These are phyloP conservation scores for Penicillium sp. DNA, from an alignment of 2,329 filamentous ascomycete species.

Conservation along the genomic window DNA sequence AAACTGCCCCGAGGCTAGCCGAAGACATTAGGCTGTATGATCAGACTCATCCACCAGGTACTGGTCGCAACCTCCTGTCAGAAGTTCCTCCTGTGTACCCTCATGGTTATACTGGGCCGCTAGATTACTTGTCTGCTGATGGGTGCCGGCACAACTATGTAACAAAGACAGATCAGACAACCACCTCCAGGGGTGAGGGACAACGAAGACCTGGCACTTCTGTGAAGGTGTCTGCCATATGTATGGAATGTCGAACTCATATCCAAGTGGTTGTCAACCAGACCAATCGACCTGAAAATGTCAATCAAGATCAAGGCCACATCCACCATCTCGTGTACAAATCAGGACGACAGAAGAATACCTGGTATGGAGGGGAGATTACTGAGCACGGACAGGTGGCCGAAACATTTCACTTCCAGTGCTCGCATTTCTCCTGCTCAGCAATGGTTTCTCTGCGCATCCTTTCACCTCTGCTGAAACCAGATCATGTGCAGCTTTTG, in stretches of 20 bases:
- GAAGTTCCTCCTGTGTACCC: constrained; percentile 52
- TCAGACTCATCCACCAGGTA: constrained; percentile 38
- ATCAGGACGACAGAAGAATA: constrained; percentile 29
- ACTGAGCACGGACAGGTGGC: constrained; percentile 30
- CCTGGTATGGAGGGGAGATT: constrained; percentile 15
- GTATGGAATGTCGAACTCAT: constrained; percentile 57
- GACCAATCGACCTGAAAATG: no score
- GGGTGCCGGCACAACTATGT: constrained; percentile 58
- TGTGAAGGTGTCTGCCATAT: constrained; percentile 57
- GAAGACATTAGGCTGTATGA: constrained; percentile 44
- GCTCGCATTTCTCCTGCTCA: constrained; percentile 54
- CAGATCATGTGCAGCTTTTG: constrained; percentile 47
- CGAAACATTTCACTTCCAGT: constrained; percentile 51
- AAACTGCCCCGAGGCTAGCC: constrained; percentile 47
- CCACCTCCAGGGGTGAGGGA: constrained; percentile 40
- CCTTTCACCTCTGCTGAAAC: constrained; percentile 48
- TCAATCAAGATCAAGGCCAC: no score
- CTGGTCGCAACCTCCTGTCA: constrained; percentile 52
- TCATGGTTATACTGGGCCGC: constrained; percentile 31
- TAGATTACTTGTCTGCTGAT: constrained; percentile 32
- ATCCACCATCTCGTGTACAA: constrained; percentile 57
- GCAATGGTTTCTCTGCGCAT: constrained; percentile 50
- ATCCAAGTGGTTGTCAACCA: constrained; percentile 53
- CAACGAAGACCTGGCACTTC: constrained; percentile 40
- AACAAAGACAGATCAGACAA: constrained; percentile 52